Percentiles rank a stretch among this genome's conserved stretches.
Conservation (phyloP, 805 yeast species). For the Hanseniaspora vineae region DNA sequence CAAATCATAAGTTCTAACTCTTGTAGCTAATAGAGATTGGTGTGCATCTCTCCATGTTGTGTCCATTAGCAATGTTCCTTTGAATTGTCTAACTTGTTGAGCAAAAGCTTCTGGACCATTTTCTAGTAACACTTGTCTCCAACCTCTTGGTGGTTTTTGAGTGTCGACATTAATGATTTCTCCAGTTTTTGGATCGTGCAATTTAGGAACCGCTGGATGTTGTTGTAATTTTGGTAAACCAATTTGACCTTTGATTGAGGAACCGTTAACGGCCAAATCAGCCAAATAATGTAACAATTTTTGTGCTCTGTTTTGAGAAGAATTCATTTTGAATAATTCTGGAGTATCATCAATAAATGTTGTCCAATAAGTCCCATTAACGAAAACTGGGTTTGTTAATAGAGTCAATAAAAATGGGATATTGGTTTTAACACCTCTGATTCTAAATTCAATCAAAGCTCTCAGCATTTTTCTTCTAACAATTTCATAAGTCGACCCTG, state of each 20-base stretch:
- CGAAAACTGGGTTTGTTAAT: slow-evolving; percentile 80
- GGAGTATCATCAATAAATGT: slow-evolving; percentile 98
- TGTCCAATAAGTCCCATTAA: slow-evolving; percentile 88
- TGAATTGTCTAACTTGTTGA: slow-evolving; percentile 64
- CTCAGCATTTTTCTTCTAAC: slow-evolving; percentile 96
- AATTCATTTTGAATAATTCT: slow-evolving; percentile 82
- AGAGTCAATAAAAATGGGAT: slow-evolving; percentile 90
- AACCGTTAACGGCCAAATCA: slow-evolving; percentile 90
- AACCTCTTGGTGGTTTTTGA: slow-evolving; percentile 57
- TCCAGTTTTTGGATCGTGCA: slow-evolving; percentile 48
- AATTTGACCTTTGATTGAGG: slow-evolving; percentile 89
- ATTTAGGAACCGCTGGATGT: slow-evolving; percentile 63
- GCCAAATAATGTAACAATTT: slow-evolving; percentile 84
- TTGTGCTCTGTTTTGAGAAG: slow-evolving; percentile 94
- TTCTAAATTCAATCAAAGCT: slow-evolving; percentile 92
- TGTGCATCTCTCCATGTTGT: slow-evolving; percentile 99
- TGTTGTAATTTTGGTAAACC: slow-evolving; percentile 76
- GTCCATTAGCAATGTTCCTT: slow-evolving; percentile 91
- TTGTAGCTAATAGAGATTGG: slow-evolving; percentile 92
- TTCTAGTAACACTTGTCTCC: slow-evolving; percentile 79
- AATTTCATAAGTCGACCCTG: slow-evolving; percentile 95
- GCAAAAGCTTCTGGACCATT: slow-evolving; percentile 89
- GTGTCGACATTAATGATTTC: slow-evolving; percentile 44
- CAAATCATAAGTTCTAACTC: slow-evolving; percentile 90
- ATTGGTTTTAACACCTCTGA: slow-evolving; percentile 97